phyloP scores from a whole-genome alignment of 345 rosid genomes.

The Sapria himalayana region DNA sequence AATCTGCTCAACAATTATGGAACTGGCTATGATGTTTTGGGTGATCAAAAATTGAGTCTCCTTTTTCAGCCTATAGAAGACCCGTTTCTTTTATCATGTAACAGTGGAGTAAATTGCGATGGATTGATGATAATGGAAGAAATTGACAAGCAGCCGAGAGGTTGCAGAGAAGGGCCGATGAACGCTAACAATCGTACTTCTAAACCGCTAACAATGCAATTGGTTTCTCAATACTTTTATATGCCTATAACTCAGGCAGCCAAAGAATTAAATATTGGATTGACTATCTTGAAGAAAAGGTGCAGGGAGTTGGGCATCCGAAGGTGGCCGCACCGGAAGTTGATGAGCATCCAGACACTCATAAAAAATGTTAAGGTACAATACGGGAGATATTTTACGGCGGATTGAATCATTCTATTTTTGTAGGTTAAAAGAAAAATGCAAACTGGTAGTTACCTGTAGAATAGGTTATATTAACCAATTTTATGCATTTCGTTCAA shows the following conservation, averaged over 20 bases:
- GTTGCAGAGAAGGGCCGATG: background rate
- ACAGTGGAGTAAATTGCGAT: background rate
- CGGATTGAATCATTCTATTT: too few relatives aligned
- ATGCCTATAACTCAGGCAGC: conserved; percentile 54
- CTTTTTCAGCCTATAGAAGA: too few relatives aligned
- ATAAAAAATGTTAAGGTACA: conserved; percentile 26
- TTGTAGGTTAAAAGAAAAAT: too few relatives aligned
- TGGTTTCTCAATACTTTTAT: conserved; percentile 22
- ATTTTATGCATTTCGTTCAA: background rate
- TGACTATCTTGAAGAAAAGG: conserved; percentile 44
- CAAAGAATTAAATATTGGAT: conserved; percentile 33
- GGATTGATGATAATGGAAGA: background rate
- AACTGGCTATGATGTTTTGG: too few relatives aligned
- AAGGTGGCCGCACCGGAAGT: conserved; percentile 60
- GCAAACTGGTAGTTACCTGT: too few relatives aligned
- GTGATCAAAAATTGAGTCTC: too few relatives aligned
- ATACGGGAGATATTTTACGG: too few relatives aligned
- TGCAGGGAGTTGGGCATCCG: conserved; percentile 40
- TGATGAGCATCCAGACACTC: conserved; percentile 30
- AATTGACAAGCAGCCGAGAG: background rate
- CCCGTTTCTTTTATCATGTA: background rate
- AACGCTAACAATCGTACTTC: background rate
- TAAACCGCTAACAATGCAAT: conserved; percentile 16
- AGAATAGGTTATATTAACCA: background rate
- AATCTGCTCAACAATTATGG: too few relatives aligned